Conservation (phyloP, 495 filamentous ascomycete species). For the Lophiotrema nucula region DNA sequence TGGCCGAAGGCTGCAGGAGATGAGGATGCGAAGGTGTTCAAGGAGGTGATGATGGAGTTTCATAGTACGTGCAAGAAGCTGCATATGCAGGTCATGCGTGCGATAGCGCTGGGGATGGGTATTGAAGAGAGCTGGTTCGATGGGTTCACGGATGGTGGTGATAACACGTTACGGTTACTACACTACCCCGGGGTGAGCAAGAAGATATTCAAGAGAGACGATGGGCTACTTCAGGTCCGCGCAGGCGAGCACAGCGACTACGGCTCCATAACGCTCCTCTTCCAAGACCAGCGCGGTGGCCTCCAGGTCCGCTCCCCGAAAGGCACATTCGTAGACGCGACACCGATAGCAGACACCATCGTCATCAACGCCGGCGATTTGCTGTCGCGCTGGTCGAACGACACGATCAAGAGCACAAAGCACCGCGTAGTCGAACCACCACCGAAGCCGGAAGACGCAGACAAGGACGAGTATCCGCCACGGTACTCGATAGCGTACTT, state of each 20-base stretch:
- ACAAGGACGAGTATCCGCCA: slow-evolving; percentile 55
- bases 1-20: slow-evolving; percentile 68
- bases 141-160: slow-evolving; percentile 64
- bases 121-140: slow-evolving; percentile 77
- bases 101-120: slow-evolving; percentile 81
- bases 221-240: slow-evolving; percentile 62
- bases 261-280: slow-evolving; percentile 81
- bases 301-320: slow-evolving; percentile 78
- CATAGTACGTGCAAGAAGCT: slow-evolving; percentile 68
- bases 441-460: slow-evolving; percentile 31
- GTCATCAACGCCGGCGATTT: slow-evolving; percentile 92
- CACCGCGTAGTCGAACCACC: slow-evolving; percentile 90
- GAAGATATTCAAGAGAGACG: slow-evolving; percentile 61
- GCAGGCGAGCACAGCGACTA: slow-evolving; percentile 90
- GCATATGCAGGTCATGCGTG: slow-evolving; percentile 79
- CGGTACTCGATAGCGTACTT: slow-evolving; percentile 75
- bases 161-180: slow-evolving; percentile 85
- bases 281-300: slow-evolving; percentile 81
- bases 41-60: slow-evolving; percentile 69
- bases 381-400: slow-evolving; percentile 86
- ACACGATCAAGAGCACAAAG: slow-evolving; percentile 80
- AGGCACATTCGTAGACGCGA: slow-evolving; percentile 78
- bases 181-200: slow-evolving; percentile 77
- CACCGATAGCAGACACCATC: slow-evolving; percentile 76
- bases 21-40: slow-evolving; percentile 65